phyloP scores from a whole-genome alignment of 1,284 basidiomycete species.

The Bjerkandera adusta region DNA sequence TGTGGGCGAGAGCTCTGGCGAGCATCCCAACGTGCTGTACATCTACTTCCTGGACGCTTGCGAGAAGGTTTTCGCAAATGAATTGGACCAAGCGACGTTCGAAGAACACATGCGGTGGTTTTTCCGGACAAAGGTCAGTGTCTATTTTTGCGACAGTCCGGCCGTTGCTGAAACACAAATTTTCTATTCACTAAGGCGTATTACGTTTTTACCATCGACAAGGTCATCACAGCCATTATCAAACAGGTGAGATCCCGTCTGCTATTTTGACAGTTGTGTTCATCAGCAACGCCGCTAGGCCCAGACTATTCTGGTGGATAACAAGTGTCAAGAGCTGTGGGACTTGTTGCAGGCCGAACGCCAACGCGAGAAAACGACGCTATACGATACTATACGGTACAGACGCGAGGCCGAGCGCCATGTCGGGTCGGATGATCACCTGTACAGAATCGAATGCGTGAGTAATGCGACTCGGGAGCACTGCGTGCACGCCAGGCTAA shows the following conservation, averaged over 20 bases:
- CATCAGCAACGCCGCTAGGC: constrained; percentile 46
- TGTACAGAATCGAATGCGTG: constrained; percentile 94
- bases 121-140: constrained; percentile 91
- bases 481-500: not conserved
- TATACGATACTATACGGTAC: constrained; percentile 85
- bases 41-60: constrained; percentile 88
- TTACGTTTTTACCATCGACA: constrained; percentile 89
- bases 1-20: constrained; percentile 40
- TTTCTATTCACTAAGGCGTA: constrained; percentile 57
- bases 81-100: constrained; percentile 86
- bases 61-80: constrained; percentile 91
- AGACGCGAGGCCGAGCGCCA: constrained; percentile 88
- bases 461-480: constrained; percentile 27
- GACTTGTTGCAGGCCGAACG: constrained; percentile 55
- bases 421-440: constrained; percentile 84
- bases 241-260: constrained; percentile 68
- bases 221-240: constrained; percentile 82
- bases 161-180: not conserved
- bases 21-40: constrained; percentile 66
- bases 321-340: constrained; percentile 75
- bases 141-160: not conserved
- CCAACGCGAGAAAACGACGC: constrained; percentile 50
- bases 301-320: constrained; percentile 78
- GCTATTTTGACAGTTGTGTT: not conserved
- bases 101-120: constrained; percentile 97